A percentile compares a stretch with the other conserved stretches of the same genome.
These are phyloP conservation scores for Microascus cirrosus DNA, from an alignment of 2,329 filamentous ascomycete species.

Conservation along the genomic window DNA sequence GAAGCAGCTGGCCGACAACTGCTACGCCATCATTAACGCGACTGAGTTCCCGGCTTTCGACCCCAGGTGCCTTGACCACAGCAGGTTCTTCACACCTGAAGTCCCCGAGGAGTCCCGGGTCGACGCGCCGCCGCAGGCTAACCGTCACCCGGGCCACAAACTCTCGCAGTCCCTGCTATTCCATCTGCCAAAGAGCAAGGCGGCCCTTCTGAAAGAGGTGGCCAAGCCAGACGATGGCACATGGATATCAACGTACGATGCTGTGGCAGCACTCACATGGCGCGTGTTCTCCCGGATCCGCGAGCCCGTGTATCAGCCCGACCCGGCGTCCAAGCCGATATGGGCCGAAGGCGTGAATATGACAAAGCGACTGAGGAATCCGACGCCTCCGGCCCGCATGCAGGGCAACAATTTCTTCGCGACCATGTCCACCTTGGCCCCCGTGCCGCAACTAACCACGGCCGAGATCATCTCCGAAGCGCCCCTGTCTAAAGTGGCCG, in stretches of 20 bases:
- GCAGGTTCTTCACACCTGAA: constrained; percentile 17
- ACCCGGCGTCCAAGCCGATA: constrained; percentile 14
- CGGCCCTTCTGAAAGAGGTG: constrained; percentile 23
- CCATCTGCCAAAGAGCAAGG: constrained; percentile 31
- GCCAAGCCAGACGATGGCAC: constrained; percentile 19
- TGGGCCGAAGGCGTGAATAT: constrained; percentile 28
- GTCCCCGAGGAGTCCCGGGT: constrained; percentile 16
- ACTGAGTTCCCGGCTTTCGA: constrained; percentile 22
- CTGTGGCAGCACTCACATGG: constrained; percentile 29
- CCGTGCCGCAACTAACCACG: constrained; percentile 16
- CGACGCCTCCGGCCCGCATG: constrained; percentile 18
- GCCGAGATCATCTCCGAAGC: constrained; percentile 22
- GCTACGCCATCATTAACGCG: constrained; percentile 17
- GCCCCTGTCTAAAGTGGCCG: constrained; percentile 21
- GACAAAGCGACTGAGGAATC: constrained; percentile 20
- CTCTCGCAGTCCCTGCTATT: constrained; percentile 20
- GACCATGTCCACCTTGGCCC: constrained; percentile 13
- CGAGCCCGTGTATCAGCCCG: constrained; percentile 18
- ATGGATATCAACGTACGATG: constrained; percentile 35
- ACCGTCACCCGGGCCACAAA: constrained; percentile 17
- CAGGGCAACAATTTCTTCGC: constrained; percentile 23
- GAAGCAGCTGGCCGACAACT: constrained; percentile 30
- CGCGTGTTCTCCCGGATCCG: constrained; percentile 22
- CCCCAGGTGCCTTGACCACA: constrained; percentile 20
- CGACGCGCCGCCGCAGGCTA: constrained; percentile 16